Evolutionary conservation across 202 grass and related monocot species (phyloP).

Genomic region (Eragrostis tef): DNA sequence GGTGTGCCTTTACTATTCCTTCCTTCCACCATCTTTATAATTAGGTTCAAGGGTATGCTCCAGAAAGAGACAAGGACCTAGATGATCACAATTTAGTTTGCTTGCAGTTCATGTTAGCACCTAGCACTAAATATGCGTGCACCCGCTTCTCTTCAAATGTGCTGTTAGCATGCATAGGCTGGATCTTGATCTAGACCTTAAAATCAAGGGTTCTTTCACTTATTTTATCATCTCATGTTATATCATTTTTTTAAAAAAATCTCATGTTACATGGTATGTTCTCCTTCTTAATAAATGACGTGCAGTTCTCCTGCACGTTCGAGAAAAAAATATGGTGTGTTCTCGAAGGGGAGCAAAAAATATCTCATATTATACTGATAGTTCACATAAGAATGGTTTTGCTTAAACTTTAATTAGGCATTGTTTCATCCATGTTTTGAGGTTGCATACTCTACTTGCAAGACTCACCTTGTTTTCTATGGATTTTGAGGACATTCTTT

Average conservation of each 20-base stretch:
- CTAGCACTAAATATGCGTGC: conserved; percentile 31
- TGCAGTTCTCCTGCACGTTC: no score
- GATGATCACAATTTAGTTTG: neutral
- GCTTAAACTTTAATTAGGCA: no score
- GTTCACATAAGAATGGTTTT: neutral
- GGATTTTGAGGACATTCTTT: neutral
- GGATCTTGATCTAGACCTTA: conserved; percentile 20
- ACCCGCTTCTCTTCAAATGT: neutral
- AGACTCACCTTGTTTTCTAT: neutral
- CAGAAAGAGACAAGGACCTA: conserved; percentile 3
- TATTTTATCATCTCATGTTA: neutral
- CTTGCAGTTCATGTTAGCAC: conserved; percentile 2
- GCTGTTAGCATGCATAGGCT: neutral
- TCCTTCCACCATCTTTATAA: conserved; percentile 39
- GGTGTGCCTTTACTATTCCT: conserved; percentile 45
- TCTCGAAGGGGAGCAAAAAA: no score
- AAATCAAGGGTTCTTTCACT: conserved; percentile 3
- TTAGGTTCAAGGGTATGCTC: neutral
- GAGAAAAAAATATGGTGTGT: no score
- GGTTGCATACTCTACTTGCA: no score
- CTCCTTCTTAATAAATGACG: no score
- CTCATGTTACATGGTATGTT: neutral
- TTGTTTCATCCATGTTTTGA: no score
- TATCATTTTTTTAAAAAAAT: neutral
- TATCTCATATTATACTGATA: neutral